Conservation (phyloP, 208 protist species). For the Leishmania braziliensis region DNA sequence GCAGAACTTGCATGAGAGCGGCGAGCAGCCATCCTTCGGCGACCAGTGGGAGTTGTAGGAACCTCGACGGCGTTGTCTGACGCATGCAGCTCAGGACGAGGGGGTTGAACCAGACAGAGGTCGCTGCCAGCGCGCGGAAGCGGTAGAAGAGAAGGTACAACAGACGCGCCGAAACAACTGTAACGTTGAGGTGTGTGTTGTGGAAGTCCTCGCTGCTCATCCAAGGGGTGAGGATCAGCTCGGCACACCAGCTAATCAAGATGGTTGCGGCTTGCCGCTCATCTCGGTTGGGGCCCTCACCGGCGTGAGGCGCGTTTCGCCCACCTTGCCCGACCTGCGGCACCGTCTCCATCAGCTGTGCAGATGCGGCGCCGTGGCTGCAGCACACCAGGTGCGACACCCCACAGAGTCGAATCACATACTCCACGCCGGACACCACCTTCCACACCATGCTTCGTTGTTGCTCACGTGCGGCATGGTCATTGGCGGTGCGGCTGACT, state of each 20-base stretch:
- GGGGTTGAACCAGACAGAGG: conserved; percentile 4
- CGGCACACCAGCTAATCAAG: conserved; percentile 33
- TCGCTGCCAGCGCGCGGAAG: conserved; percentile 1
- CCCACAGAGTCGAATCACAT: conserved; percentile 12
- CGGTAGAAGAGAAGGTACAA: conserved; percentile 12
- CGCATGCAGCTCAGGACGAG: conserved; percentile 1
- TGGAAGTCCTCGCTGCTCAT: not conserved
- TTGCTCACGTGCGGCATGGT: not conserved
- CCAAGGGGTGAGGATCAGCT: conserved; percentile 7
- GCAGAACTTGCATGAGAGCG: not conserved
- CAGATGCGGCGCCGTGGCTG: not conserved
- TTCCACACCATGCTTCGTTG: conserved; percentile 8
- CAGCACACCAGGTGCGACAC: conserved; percentile 1
- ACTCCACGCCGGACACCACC: conserved; percentile 21
- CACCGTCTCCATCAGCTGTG: not conserved
- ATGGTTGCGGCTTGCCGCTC: conserved; percentile 22
- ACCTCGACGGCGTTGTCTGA: not conserved
- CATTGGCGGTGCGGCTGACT: not conserved
- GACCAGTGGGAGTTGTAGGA: not conserved
- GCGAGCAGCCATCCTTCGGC: conserved; percentile 15
- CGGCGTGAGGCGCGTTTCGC: not conserved
- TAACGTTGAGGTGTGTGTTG: not conserved
- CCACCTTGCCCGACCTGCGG: not conserved
- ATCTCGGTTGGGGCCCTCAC: not conserved
- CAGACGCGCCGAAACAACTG: conserved; percentile 9